Conservation (phyloP, 805 yeast genomes). For the Saturnispora sanitii region DNA sequence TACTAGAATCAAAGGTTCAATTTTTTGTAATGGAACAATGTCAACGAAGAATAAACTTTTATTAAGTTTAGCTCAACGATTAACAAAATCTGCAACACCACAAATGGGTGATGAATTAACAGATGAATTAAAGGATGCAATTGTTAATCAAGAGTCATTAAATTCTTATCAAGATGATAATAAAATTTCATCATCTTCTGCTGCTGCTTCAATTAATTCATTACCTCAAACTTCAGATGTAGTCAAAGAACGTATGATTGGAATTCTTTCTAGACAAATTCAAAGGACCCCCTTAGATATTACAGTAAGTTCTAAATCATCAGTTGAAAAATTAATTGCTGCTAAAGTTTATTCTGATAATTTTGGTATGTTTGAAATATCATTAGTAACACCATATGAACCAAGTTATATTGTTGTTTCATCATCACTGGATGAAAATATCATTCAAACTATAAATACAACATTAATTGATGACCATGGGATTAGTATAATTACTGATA, state of each 20-base stretch:
- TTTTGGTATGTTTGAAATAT: constrained; percentile 55
- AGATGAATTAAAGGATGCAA: constrained; percentile 28
- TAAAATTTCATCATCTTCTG: too few relatives aligned
- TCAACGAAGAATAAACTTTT: constrained; percentile 63
- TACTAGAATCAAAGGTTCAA: constrained; percentile 64
- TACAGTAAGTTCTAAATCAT: constrained; percentile 42
- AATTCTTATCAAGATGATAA: neutral
- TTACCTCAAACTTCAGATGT: constrained; percentile 20
- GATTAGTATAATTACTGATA: constrained; percentile 73
- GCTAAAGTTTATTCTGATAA: constrained; percentile 44
- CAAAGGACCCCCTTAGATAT: constrained; percentile 46
- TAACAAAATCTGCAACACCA: constrained; percentile 33
- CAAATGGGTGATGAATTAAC: constrained; percentile 29
- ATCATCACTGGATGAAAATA: constrained; percentile 36
- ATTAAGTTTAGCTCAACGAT: constrained; percentile 57
- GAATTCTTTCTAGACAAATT: constrained; percentile 60
- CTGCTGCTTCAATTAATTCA: constrained; percentile 17
- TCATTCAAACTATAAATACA: constrained; percentile 37
- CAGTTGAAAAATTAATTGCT: constrained; percentile 23
- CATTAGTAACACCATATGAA: constrained; percentile 43
- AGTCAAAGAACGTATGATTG: constrained; percentile 55
- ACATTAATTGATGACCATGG: constrained; percentile 37
- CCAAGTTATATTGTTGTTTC: constrained; percentile 53
- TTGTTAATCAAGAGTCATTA: constrained; percentile 21
- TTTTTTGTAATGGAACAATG: constrained; percentile 58